Percentiles rank a stretch among this genome's conserved stretches.
phyloP scores from a whole-genome alignment of 441 rosid species.

The Melastoma candidum region DNA sequence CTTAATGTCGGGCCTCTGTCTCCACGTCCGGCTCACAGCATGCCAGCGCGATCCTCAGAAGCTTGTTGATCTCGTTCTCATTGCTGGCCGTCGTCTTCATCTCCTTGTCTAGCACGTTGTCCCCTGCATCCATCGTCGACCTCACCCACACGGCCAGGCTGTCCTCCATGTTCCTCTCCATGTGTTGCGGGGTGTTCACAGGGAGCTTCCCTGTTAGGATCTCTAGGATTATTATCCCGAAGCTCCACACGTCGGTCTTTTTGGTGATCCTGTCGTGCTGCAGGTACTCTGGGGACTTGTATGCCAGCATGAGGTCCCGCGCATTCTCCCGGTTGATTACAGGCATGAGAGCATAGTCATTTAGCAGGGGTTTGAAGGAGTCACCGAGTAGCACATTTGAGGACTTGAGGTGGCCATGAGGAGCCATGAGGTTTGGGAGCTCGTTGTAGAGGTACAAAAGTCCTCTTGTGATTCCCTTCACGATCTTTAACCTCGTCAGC shows the following conservation, averaged over 20 bases:
- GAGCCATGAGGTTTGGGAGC: constrained; percentile 36
- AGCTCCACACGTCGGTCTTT: constrained; percentile 84
- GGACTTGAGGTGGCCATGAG: constrained; percentile 84
- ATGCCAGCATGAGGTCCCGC: constrained; percentile 59
- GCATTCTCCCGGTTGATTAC: constrained; percentile 56
- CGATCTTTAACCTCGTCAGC: constrained; percentile 63
- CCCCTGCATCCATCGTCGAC: constrained; percentile 66
- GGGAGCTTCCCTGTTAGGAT: constrained; percentile 76
- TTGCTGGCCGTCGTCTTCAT: constrained; percentile 52
- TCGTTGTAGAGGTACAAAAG: constrained; percentile 52
- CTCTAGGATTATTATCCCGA: constrained; percentile 73
- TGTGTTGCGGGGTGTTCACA: constrained; percentile 52
- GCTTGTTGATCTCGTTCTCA: constrained; percentile 67
- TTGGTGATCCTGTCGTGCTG: constrained; percentile 32
- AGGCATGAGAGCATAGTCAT: constrained; percentile 56
- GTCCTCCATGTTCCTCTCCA: constrained; percentile 42
- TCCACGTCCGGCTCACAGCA: constrained; percentile 73
- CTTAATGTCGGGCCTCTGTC: constrained; percentile 56
- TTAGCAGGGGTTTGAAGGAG: constrained; percentile 38
- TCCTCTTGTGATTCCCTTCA: constrained; percentile 71
- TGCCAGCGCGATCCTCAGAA: constrained; percentile 77
- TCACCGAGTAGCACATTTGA: constrained; percentile 67
- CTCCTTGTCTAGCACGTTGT: constrained; percentile 75
- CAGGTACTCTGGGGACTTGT: constrained; percentile 70
- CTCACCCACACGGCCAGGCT: constrained; percentile 64